A percentile compares a stretch with the other conserved stretches of the same genome.
phyloP scores from a whole-genome alignment of 371 early-diverging fungal species.

The Amoeboaphelidium protococcarum region DNA sequence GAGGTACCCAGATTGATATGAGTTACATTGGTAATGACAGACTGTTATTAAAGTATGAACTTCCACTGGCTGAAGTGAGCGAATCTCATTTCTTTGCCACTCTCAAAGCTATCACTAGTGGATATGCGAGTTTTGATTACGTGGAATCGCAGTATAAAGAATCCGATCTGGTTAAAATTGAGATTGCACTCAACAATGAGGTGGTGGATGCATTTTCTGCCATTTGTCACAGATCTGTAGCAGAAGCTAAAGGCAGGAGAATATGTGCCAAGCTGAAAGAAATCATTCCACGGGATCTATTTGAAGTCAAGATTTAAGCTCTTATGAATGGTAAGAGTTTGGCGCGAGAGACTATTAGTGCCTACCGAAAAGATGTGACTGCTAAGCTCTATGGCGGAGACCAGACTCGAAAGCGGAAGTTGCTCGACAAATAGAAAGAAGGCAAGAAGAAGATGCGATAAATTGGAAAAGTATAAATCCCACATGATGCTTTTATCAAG shows the following conservation, averaged over 20 bases:
- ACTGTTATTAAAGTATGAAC: slow-evolving; percentile 53
- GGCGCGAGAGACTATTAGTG: slow-evolving; percentile 56
- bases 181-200: slow-evolving; percentile 60
- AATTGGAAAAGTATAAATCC: slow-evolving; percentile 6
- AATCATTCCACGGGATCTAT: slow-evolving; percentile 53
- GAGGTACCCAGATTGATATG: neutral
- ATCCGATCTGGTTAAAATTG: slow-evolving; percentile 58
- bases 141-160: slow-evolving; percentile 69
- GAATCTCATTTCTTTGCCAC: slow-evolving; percentile 68
- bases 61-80: slow-evolving; percentile 78
- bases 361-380: slow-evolving; percentile 73
- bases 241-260: slow-evolving; percentile 41
- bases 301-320: slow-evolving; percentile 79
- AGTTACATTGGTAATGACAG: slow-evolving; percentile 3
- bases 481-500: too few relatives aligned
- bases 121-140: slow-evolving; percentile 57
- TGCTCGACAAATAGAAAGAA: slow-evolving; percentile 62
- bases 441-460: slow-evolving; percentile 61
- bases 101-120: slow-evolving; percentile 64
- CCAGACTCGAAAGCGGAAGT: slow-evolving; percentile 72
- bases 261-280: slow-evolving; percentile 51
- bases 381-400: slow-evolving; percentile 89
- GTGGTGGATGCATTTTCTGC: slow-evolving; percentile 77
- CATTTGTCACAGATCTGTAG: slow-evolving; percentile 49
- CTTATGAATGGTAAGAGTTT: slow-evolving; percentile 50